Conservation (phyloP, 495 filamentous ascomycete genomes). For the Talaromyces liani region DNA sequence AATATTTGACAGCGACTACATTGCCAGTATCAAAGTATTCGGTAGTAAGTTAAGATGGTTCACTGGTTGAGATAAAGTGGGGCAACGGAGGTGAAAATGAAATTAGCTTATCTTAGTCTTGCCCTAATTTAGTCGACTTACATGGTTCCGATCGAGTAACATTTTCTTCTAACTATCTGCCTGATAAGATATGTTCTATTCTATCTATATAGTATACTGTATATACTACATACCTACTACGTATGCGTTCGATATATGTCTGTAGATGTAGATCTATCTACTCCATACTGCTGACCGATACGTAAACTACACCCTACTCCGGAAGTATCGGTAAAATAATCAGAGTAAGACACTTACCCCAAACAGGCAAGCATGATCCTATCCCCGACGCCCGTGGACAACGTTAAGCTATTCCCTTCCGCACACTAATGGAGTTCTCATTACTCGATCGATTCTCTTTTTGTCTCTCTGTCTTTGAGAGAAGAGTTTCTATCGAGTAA, state of each 20-base stretch:
- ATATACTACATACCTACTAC: not conserved
- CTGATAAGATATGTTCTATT: not conserved
- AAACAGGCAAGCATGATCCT: conserved; percentile 8
- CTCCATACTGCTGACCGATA: too few species aligned
- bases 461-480: not conserved
- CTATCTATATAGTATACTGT: not conserved
- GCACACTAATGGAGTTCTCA: not conserved
- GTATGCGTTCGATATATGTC: not conserved
- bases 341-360: not conserved
- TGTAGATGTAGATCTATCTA: not conserved
- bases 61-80: not conserved
- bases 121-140: not conserved
- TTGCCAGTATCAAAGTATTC: not conserved
- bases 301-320: too few species aligned
- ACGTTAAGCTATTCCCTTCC: not conserved
- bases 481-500: conserved; percentile 7
- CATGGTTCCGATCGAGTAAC: not conserved
- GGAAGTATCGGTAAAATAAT: too few species aligned
- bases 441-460: conserved; percentile 3
- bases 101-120: conserved; percentile 1
- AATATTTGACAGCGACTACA: not conserved
- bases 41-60: not conserved
- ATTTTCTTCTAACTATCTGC: not conserved
- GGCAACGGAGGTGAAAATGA: not conserved
- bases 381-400: not conserved